Conservation (phyloP, 2,329 filamentous ascomycete genomes). For the Hirsutella minnesotensis region DNA sequence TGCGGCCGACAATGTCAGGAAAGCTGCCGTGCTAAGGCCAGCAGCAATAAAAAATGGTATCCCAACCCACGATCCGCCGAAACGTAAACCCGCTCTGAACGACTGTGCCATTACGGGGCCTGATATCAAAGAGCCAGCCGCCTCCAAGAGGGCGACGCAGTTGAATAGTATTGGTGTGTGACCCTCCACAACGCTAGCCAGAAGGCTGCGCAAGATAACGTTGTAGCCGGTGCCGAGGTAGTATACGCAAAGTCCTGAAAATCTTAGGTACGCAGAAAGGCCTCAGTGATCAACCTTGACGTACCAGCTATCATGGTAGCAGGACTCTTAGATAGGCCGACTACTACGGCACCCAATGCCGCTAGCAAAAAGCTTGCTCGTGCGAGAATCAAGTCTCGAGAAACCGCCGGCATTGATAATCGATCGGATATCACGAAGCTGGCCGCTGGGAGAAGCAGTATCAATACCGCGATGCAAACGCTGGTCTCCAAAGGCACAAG, state of each 20-base stretch:
- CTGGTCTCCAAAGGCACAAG: neutral
- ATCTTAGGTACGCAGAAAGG: neutral
- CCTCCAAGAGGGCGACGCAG: neutral
- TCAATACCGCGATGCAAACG: neutral
- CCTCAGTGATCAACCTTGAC: neutral
- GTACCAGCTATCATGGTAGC: neutral
- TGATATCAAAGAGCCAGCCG: neutral
- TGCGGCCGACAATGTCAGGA: neutral
- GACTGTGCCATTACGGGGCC: neutral
- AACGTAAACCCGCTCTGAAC: neutral
- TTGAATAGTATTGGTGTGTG: neutral
- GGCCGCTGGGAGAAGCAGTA: neutral
- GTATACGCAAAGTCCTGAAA: neutral
- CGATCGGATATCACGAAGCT: neutral
- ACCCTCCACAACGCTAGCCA: neutral
- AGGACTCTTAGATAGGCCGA: neutral
- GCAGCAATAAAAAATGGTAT: neutral
- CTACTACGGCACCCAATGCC: neutral
- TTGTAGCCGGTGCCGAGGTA: constrained; percentile 1
- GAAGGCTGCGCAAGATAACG: neutral
- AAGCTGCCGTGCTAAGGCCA: neutral
- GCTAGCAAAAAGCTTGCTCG: constrained; percentile 1
- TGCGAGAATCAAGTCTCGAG: neutral
- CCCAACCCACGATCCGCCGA: neutral
- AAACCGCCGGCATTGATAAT: neutral